phyloP scores from a whole-genome alignment of 2,329 filamentous ascomycete species.

The Talaromyces sp. region DNA sequence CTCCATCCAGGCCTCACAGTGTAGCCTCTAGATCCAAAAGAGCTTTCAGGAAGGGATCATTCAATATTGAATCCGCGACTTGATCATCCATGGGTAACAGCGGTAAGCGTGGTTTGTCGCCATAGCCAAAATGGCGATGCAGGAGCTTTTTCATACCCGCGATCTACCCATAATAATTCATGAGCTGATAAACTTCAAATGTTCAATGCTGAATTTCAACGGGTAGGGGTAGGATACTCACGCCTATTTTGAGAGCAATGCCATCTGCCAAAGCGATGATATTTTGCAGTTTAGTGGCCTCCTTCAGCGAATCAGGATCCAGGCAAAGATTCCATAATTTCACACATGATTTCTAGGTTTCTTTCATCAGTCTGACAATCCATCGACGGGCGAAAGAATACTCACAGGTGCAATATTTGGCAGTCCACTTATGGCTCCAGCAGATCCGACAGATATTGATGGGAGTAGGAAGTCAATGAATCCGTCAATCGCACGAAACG shows the following conservation, averaged over 20 bases:
- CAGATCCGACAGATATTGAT: neutral
- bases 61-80: neutral
- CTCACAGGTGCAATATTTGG: slow-evolving; percentile 5
- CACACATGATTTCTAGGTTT: neutral
- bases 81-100: slow-evolving; percentile 2
- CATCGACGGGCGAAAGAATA: neutral
- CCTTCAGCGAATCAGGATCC: neutral
- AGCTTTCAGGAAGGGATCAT: neutral
- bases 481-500: neutral
- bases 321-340: neutral
- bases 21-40: neutral
- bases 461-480: slow-evolving; percentile 4
- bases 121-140: slow-evolving; percentile 2
- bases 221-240: neutral
- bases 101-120: neutral
- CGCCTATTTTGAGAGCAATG: slow-evolving; percentile 1
- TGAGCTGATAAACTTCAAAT: neutral
- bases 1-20: neutral
- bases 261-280: neutral
- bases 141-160: slow-evolving; percentile 2
- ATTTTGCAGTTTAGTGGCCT: neutral
- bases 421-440: slow-evolving; percentile 1
- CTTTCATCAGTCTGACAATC: neutral
- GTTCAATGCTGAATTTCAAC: too few relatives aligned
- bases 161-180: neutral